Evolutionary conservation across 2,329 filamentous ascomycete genomes (phyloP), one percentile per base, ranked within the genome.

Genomic region (Penicillium sp.): DNA sequence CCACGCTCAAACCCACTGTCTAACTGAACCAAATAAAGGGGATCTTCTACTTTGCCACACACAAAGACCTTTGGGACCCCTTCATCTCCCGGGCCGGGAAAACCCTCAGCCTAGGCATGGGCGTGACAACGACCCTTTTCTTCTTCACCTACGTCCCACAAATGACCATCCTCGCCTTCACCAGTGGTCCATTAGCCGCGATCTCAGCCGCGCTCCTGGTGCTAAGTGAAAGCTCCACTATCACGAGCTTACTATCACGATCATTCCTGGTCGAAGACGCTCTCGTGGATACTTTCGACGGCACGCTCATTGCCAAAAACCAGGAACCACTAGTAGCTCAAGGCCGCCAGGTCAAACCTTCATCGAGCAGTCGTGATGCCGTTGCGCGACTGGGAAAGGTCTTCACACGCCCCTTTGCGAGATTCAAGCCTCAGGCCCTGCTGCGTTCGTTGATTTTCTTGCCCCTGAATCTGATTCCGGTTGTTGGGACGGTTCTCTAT

Each of bases 391-490:
- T 87, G 24, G 86, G 85, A 24, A 84, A 83, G 65, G 65, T 85
- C 45, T 68, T 83, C 31, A 79, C 77, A 61, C 82, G 78, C 62
- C 83, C 82, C 0, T 82, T 86, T 16, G 40, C 52, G 10, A 44
- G 33, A 23, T 77, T 80, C 55, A 81, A 81, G 52, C 78, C 81
- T 1, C 74, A 75, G 65, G 86, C 87, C 7, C 74, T 96, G 40
- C 77, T 96, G 34, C 81, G 90, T 37, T 93, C 93, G 66, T 70
- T 96, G 59, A 84, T 97, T 76, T 94, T 95, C 70, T 80, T 96
- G 37, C 92, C 93, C 10, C 81, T 97, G 56, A 97, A 97, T 77
- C 92, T 96, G 70, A 92, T 97, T 48, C 93, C 93, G 0, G 82
- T 97, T 0, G 84, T 96, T 16, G 93, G 93, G 5, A 96, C 92